phyloP scores from a whole-genome alignment of 2,329 filamentous ascomycete genomes.

The Pestalotiopsis sp. region DNA sequence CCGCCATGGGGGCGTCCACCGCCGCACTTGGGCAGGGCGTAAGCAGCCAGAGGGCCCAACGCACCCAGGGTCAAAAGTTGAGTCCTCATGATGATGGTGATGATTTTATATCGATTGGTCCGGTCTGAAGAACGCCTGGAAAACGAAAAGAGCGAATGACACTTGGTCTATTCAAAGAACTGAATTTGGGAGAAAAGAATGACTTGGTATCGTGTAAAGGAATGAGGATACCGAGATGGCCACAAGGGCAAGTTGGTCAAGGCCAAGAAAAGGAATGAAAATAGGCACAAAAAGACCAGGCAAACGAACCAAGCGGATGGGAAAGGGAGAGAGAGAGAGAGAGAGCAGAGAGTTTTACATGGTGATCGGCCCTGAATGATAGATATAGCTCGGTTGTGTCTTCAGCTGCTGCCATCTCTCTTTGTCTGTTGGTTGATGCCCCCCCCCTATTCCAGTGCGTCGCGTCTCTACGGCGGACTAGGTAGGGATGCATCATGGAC shows the following conservation, averaged over 20 bases:
- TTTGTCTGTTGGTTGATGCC: too few species aligned
- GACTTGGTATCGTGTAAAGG: background rate
- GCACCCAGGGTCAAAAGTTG: background rate
- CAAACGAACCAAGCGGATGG: background rate
- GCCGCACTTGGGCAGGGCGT: background rate
- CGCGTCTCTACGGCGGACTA: too few species aligned
- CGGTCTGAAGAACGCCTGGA: background rate
- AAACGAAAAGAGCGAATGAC: background rate
- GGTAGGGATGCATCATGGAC: too few species aligned
- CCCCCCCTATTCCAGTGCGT: too few species aligned
- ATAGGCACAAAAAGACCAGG: background rate
- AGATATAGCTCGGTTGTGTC: too few species aligned
- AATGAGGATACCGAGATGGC: background rate
- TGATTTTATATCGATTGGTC: background rate
- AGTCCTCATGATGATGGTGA: background rate
- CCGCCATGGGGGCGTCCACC: background rate
- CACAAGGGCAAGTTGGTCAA: background rate
- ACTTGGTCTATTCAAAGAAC: background rate
- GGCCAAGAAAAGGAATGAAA: background rate
- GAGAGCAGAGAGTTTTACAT: too few species aligned
- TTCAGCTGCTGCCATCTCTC: too few species aligned
- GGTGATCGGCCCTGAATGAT: too few species aligned
- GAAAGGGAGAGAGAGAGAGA: too few species aligned
- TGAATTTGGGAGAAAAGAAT: background rate
- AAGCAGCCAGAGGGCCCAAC: background rate